Percentiles rank a stretch among this genome's conserved stretches.
Conservation (phyloP, 805 yeast species). For the Zygotorulaspora florentina region DNA sequence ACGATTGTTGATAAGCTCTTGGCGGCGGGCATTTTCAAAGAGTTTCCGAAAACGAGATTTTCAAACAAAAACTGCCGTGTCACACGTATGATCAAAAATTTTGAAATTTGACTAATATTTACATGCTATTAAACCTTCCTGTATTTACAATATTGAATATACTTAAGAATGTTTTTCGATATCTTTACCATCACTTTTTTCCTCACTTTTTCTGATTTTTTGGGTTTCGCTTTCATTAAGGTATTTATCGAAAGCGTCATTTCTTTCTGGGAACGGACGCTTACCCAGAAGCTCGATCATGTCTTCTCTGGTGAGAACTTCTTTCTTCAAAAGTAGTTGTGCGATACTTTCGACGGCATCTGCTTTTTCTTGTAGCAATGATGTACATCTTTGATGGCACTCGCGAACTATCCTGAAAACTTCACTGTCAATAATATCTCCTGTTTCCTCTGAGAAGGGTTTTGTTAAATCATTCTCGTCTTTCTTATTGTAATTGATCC, state of each 20-base stretch:
- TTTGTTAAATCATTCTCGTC: constrained; percentile 68
- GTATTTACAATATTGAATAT: no score
- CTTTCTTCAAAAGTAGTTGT: constrained; percentile 77
- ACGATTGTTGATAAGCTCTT: not conserved
- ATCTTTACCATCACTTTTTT: constrained; percentile 5
- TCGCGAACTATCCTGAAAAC: constrained; percentile 72
- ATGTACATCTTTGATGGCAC: constrained; percentile 66
- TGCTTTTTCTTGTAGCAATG: constrained; percentile 64
- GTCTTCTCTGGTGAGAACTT: constrained; percentile 89
- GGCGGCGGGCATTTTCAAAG: not conserved
- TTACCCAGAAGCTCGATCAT: constrained; percentile 86
- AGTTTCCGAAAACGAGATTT: no score
- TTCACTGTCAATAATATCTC: constrained; percentile 74
- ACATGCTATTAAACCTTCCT: not conserved
- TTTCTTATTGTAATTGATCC: constrained; percentile 65
- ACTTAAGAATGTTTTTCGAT: no score
- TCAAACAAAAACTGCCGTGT: no score
- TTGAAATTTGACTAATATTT: not conserved
- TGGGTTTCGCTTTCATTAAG: constrained; percentile 30
- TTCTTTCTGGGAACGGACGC: constrained; percentile 86
- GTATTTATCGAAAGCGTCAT: constrained; percentile 66
- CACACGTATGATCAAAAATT: no score
- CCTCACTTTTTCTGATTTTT: constrained; percentile 24
- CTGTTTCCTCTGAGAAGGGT: constrained; percentile 88
- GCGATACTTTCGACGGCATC: constrained; percentile 82